Evolutionary conservation across 2,329 filamentous ascomycete genomes (phyloP).

Genomic region (Xylaria sp.): DNA sequence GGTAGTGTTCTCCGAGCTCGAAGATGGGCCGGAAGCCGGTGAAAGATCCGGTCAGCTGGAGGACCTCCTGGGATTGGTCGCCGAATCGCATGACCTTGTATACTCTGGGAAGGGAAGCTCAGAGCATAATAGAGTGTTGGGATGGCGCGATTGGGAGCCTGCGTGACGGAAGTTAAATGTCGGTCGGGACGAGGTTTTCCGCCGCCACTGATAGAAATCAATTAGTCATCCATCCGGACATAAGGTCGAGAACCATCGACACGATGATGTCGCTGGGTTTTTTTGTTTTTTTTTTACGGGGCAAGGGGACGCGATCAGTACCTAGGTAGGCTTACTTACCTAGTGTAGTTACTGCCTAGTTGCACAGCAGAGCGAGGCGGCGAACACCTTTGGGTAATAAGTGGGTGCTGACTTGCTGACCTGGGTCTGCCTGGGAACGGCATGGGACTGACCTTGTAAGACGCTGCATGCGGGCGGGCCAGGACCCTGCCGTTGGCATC

Average conservation of each 20-base stretch:
- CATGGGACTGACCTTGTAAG: no score
- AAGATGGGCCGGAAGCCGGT: conserved; percentile 59
- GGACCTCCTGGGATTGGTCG: conserved; percentile 51
- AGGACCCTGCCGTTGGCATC: no score
- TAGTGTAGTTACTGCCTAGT: no score
- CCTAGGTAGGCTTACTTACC: not conserved
- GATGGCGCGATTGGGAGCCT: conserved; percentile 39
- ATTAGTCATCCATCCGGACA: conserved; percentile 25
- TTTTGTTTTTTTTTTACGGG: conserved; percentile 9
- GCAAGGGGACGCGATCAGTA: not conserved
- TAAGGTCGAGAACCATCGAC: conserved; percentile 14
- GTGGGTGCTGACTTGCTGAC: not conserved
- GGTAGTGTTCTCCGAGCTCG: conserved; percentile 63
- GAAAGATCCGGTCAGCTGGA: conserved; percentile 65
- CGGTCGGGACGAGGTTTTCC: not conserved
- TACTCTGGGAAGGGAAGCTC: conserved; percentile 25
- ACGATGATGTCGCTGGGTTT: conserved; percentile 20
- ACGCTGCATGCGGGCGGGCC: no score
- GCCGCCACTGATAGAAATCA: conserved; percentile 3
- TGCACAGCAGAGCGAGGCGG: no score
- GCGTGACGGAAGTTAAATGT: conserved; percentile 35
- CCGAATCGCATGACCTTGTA: conserved; percentile 47
- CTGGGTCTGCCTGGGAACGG: not conserved
- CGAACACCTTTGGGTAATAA: conserved; percentile 6
- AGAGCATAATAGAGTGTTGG: conserved; percentile 38